Percentiles rank a stretch among this genome's conserved stretches.
Evolutionary conservation across 768 basidiomycete genomes (phyloP).

Genomic region (Heimioporus sp.): DNA sequence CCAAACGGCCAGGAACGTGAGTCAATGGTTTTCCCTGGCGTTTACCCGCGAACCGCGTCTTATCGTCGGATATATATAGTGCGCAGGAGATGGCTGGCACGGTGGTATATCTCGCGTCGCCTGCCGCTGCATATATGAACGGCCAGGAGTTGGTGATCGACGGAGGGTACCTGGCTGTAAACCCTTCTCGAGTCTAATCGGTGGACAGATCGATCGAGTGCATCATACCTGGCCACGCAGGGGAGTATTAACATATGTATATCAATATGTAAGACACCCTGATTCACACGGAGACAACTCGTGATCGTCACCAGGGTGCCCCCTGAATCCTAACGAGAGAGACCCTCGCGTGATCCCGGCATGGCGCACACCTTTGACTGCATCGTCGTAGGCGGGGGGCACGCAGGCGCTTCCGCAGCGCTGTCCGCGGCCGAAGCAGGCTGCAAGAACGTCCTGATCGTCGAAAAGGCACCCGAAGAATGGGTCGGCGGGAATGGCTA

Average conservation of each 20-base stretch:
- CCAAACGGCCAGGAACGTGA: conserved; percentile 62
- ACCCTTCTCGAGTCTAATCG: conserved; percentile 51
- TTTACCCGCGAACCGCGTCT: neutral
- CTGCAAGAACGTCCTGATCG: conserved; percentile 56
- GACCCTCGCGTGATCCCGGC: neutral
- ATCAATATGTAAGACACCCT: neutral
- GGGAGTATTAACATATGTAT: no score
- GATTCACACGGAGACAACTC: neutral
- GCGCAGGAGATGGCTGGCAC: conserved; percentile 76
- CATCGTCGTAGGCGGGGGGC: conserved; percentile 63
- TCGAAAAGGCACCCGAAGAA: conserved; percentile 61
- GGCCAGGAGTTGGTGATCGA: conserved; percentile 80
- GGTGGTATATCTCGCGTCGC: conserved; percentile 70
- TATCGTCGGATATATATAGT: conserved; percentile 33
- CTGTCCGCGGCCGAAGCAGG: conserved; percentile 58
- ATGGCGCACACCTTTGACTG: conserved; percentile 43
- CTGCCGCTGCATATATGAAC: conserved; percentile 69
- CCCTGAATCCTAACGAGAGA: no score
- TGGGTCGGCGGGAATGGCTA: conserved; percentile 74
- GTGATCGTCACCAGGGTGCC: no score
- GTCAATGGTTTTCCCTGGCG: conserved; percentile 25
- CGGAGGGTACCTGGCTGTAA: conserved; percentile 72
- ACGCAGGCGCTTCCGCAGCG: conserved; percentile 67
- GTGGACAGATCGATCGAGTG: neutral
- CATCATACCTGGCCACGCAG: no score